Base-by-base conservation (phyloP, 257 asterid genomes). In the Verbena officinalis region DNA sequence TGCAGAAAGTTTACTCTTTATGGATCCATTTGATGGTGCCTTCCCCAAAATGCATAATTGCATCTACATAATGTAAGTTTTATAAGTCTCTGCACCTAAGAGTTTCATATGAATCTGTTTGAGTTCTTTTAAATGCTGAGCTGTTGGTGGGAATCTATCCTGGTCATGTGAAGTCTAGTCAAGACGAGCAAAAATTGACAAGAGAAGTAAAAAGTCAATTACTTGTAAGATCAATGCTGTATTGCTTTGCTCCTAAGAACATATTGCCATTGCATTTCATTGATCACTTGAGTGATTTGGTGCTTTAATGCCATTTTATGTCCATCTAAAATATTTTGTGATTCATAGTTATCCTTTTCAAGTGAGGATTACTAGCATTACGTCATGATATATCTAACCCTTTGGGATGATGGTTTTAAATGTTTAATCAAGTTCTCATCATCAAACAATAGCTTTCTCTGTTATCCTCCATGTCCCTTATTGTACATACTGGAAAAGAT, bases 21-120 rank as follows among this genome's bases (percentile, higher is more conserved):
- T 90, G 97, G 95, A 90, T 81, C 96, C 96, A 53, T 94, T 88
- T 72, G 89, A 94, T 70, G 81, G 52, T 31, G 80, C 88, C 76
- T 88, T 86, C 70, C 93, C 88, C 36, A 80, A 71, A 68, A 65
- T 83, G 86, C 95, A 90, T 71, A 75, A 77, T 53, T 82, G 84
- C 75, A 70, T 94, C 80, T 85, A 81, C 79, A 63, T 67, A 77
- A 84, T 94, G 99, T 90, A 78, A 84, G 99, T 77, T 64, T 57
- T 60, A 17, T 22, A 21, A 22, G 52, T 3, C 7, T 42, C 30
- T 53, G 44, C 11, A 39, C 73, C 50, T 62, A 21, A 13, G 44
- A 33, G 38, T 62, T 67, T 30, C 61, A 14, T 33, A 4, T 51
- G 22, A 8, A 30, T 24, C 13, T 43, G 16, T 7, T 33, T 20